phyloP scores from a whole-genome alignment of 352 stramenopile species.

The Bremia lactucae region DNA sequence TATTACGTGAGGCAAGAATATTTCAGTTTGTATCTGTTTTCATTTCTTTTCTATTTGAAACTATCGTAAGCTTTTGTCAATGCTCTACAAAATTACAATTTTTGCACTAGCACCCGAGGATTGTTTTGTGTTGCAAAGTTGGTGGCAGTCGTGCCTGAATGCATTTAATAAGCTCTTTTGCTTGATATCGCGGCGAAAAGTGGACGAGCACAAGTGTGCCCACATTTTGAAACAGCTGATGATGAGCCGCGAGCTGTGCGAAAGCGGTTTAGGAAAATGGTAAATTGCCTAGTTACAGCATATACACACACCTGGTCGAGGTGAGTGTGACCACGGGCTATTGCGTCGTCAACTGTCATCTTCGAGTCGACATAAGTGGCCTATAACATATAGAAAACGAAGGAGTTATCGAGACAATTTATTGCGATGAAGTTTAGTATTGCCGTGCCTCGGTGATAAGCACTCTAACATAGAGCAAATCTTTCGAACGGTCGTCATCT shows the following conservation, averaged over 20 bases:
- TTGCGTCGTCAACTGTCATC: slow-evolving; percentile 35
- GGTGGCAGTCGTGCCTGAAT: slow-evolving; percentile 23
- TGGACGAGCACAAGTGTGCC: slow-evolving; percentile 57
- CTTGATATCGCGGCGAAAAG: slow-evolving; percentile 55
- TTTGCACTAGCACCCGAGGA: slow-evolving; percentile 18
- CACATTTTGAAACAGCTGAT: slow-evolving; percentile 38
- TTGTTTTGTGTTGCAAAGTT: slow-evolving; percentile 34
- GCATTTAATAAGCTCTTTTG: slow-evolving; percentile 21
- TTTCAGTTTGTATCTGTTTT: not conserved
- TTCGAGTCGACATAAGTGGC: slow-evolving; percentile 53
- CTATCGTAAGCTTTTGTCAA: no score
- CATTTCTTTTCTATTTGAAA: no score
- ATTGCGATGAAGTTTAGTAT: not conserved
- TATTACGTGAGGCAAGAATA: slow-evolving; percentile 25
- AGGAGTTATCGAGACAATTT: no score
- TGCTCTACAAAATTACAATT: not conserved
- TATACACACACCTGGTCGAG: slow-evolving; percentile 43
- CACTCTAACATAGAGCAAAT: slow-evolving; percentile 54
- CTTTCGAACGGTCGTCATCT: slow-evolving; percentile 12
- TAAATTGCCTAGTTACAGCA: not conserved
- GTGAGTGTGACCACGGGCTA: slow-evolving; percentile 58
- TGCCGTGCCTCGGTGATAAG: slow-evolving; percentile 67
- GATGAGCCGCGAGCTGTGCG: slow-evolving; percentile 35
- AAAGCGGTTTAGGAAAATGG: not conserved
- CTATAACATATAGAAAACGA: slow-evolving; percentile 16